These are phyloP conservation scores for Picea mariana DNA, from an alignment of 83 land plant species.

Conservation along the genomic window DNA sequence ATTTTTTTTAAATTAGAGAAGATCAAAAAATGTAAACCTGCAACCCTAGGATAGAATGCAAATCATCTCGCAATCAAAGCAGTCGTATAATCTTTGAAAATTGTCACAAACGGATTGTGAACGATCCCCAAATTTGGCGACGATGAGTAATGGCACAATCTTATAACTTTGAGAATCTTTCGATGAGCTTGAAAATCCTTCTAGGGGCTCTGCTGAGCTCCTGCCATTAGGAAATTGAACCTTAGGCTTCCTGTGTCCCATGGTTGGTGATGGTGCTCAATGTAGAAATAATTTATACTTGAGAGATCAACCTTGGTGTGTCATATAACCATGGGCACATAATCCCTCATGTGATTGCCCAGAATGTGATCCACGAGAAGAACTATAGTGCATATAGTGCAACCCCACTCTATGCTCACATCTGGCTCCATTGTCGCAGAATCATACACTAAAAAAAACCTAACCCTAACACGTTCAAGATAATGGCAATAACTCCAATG, in stretches of 20 bases:
- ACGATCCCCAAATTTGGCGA: conserved; percentile 70
- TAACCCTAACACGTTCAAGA: too few species aligned
- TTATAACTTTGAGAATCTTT: conserved; percentile 81
- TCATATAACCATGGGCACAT: conserved; percentile 63
- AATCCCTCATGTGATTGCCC: conserved; percentile 66
- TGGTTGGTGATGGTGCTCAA: conserved; percentile 93
- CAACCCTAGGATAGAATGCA: conserved; percentile 81
- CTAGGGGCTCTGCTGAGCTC: conserved; percentile 82
- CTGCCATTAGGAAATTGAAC: conserved; percentile 81
- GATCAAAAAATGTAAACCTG: conserved; percentile 41
- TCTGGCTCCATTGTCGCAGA: conserved; percentile 80
- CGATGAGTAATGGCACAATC: conserved; percentile 81
- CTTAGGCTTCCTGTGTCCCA: conserved; percentile 85
- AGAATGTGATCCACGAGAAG: conserved; percentile 66
- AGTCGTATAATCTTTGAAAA: conserved; percentile 65
- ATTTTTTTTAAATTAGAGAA: background rate
- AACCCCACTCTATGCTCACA: conserved; percentile 81
- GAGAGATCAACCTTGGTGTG: conserved; percentile 71
- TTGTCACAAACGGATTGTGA: conserved; percentile 51
- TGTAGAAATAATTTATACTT: conserved; percentile 76
- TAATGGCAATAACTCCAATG: too few species aligned
- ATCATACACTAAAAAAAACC: background rate
- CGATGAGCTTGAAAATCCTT: conserved; percentile 93
- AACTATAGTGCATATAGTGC: conserved; percentile 86
- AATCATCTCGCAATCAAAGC: conserved; percentile 81